Evolutionary conservation across 2,329 filamentous ascomycete genomes (phyloP).

Genomic region (Pestalotiopsis fici): DNA sequence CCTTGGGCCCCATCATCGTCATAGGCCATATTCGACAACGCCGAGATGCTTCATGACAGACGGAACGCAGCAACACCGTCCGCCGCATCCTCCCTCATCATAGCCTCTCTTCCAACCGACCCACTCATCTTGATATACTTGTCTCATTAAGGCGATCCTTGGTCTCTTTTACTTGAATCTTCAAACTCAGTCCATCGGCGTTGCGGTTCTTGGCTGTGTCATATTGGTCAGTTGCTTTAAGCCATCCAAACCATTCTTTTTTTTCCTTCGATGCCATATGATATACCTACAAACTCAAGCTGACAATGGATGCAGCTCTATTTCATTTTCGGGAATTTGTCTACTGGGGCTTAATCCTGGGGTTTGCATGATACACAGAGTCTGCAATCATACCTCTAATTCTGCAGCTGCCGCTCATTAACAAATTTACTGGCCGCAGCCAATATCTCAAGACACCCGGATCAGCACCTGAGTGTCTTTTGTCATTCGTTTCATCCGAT

Average conservation of each 20-base stretch:
- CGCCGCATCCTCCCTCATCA: slow-evolving; percentile 19
- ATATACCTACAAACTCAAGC: slow-evolving; percentile 16
- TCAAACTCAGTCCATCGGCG: slow-evolving; percentile 26
- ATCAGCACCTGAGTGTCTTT: not conserved
- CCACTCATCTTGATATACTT: slow-evolving; percentile 19
- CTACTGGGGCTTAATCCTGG: not conserved
- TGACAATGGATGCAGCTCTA: slow-evolving; percentile 21
- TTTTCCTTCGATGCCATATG: slow-evolving; percentile 12
- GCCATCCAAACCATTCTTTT: slow-evolving; percentile 23
- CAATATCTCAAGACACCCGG: not conserved
- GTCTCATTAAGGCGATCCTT: slow-evolving; percentile 20
- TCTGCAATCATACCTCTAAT: not conserved
- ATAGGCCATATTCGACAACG: slow-evolving; percentile 22
- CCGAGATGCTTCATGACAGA: slow-evolving; percentile 34
- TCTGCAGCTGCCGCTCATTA: not conserved
- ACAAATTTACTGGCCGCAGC: not conserved
- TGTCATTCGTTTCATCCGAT: not conserved
- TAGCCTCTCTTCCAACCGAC: slow-evolving; percentile 19
- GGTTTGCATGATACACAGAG: not conserved
- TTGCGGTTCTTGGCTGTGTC: slow-evolving; percentile 35
- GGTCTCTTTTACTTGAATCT: slow-evolving; percentile 18
- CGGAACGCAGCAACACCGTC: slow-evolving; percentile 21
- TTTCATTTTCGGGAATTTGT: not conserved
- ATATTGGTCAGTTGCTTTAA: slow-evolving; percentile 42
- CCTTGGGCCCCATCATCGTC: slow-evolving; percentile 16